A percentile compares a stretch with the other conserved stretches of the same genome.
Evolutionary conservation across 2,329 filamentous ascomycete species (phyloP).

Genomic region (Trichoderma endophyticum): DNA sequence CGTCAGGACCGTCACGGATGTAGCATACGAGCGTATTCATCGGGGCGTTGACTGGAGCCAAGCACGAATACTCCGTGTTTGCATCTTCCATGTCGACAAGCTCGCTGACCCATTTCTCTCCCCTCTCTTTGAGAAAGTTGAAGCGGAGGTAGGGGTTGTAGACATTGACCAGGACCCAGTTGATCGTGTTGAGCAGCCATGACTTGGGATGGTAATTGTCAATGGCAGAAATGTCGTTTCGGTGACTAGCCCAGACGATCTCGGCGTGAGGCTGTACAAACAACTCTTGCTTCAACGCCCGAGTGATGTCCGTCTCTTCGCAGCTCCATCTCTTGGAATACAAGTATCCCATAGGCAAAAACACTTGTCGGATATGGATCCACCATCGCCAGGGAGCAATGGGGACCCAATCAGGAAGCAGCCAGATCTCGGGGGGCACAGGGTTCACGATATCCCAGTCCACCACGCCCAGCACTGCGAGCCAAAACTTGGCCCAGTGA

Average conservation of each 20-base stretch:
- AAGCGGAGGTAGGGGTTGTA: conserved; percentile 77
- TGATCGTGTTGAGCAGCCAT: conserved; percentile 73
- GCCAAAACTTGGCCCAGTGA: conserved; percentile 98
- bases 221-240: conserved; percentile 73
- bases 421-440: conserved; percentile 88
- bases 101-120: conserved; percentile 78
- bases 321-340: conserved; percentile 81
- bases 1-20: conserved; percentile 75
- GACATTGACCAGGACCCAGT: conserved; percentile 74
- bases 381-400: conserved; percentile 93
- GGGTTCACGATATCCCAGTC: conserved; percentile 94
- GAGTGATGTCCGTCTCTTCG: conserved; percentile 70
- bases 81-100: conserved; percentile 87
- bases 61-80: conserved; percentile 81
- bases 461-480: conserved; percentile 77
- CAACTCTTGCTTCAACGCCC: conserved; percentile 72
- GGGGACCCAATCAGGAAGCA: conserved; percentile 86
- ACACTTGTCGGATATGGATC: conserved; percentile 98
- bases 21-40: conserved; percentile 90
- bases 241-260: conserved; percentile 73
- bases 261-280: conserved; percentile 74
- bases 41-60: conserved; percentile 85
- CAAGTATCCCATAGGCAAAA: conserved; percentile 84
- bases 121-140: conserved; percentile 61
- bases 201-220: conserved; percentile 96